Conservation (phyloP, 306 rosid species). For the Albizia julibrissin region DNA sequence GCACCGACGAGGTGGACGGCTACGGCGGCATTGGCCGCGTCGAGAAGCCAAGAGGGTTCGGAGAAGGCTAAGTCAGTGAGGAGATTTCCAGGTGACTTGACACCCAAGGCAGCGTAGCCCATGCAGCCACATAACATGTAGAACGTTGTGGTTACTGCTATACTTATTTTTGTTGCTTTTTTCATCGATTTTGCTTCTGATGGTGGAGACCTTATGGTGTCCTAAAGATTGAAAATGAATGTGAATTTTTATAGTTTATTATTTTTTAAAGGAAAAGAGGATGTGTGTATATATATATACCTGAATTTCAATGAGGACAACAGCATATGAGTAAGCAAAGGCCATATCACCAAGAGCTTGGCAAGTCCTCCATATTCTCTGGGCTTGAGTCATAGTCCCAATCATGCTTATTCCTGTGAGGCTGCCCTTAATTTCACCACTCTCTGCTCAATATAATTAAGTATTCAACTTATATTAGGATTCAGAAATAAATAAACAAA, state of each 20-base stretch:
- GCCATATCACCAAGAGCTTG: conserved; percentile 69
- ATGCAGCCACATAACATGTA: conserved; percentile 75
- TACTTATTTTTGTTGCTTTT: conserved; percentile 56
- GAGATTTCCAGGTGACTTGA: conserved; percentile 63
- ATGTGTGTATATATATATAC: conserved; percentile 10
- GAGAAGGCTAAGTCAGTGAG: conserved; percentile 73
- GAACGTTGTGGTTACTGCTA: conserved; percentile 57
- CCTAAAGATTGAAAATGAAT: conserved; percentile 36
- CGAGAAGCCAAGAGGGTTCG: conserved; percentile 73
- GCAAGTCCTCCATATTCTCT: conserved; percentile 50
- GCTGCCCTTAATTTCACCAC: conserved; percentile 47
- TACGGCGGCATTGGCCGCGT: conserved; percentile 65
- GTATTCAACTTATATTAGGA: background rate
- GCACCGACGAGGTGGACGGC: conserved; percentile 79
- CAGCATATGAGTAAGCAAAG: conserved; percentile 58
- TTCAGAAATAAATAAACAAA: background rate
- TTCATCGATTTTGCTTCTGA: conserved; percentile 80
- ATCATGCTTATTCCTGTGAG: conserved; percentile 43
- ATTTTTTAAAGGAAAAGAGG: background rate
- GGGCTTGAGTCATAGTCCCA: conserved; percentile 36
- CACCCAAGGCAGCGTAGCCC: conserved; percentile 83
- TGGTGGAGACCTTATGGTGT: conserved; percentile 74
- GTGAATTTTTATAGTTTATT: background rate
- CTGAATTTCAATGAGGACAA: conserved; percentile 67
- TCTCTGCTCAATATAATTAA: conserved; percentile 41